Base-by-base conservation (phyloP, 2,329 filamentous ascomycete species). In the Penicillium sp. region DNA sequence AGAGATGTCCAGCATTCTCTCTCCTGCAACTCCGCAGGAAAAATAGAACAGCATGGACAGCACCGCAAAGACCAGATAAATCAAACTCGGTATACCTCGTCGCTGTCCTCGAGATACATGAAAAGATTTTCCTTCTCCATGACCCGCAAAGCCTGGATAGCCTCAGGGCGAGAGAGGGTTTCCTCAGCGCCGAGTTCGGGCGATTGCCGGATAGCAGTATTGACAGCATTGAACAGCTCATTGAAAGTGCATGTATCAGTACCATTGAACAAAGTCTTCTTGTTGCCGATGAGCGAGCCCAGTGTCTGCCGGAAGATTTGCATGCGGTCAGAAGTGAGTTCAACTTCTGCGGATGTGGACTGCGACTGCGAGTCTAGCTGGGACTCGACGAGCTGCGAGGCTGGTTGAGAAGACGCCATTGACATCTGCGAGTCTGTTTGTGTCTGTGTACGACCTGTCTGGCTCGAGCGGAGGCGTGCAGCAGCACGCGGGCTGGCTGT, bases 91-190 rank as follows among this genome's bases (percentile, higher is more conserved):
- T 87, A 88, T 37, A 88, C 82, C 53, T 84, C 74, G 41, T 86
- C 80, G 35, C 84, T 84, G 48, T 65, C 53, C 42, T 73, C 72
- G 38, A 74, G 68, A 60, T 69, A 75, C 91, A 99, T 99, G 65
- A 99, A 84, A 75, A 92, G 85, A 69, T 96, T 96, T 61, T 80
- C 77, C 57, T 88, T 84, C 62, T 89, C 86, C 82, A 99, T 84
- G 66, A 80, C 83, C 70, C 82, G 82, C 49, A 99, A 75, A 37
- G 89, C 91, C 68, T 85, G 81, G 50, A 86, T 74, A 0, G 87
- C 89, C 71, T 99, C 93, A 0, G 75, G 76, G 31, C 79, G 79
- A 22, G 76, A 79, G 72, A 95, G 99, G 31, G 77, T 71, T 12
- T 72, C 68, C 34, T 74, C 70, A 7, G 80, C 79, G 4, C 78